phyloP scores from a whole-genome alignment of 2,329 filamentous ascomycete species.

The Ophiostoma montium region DNA sequence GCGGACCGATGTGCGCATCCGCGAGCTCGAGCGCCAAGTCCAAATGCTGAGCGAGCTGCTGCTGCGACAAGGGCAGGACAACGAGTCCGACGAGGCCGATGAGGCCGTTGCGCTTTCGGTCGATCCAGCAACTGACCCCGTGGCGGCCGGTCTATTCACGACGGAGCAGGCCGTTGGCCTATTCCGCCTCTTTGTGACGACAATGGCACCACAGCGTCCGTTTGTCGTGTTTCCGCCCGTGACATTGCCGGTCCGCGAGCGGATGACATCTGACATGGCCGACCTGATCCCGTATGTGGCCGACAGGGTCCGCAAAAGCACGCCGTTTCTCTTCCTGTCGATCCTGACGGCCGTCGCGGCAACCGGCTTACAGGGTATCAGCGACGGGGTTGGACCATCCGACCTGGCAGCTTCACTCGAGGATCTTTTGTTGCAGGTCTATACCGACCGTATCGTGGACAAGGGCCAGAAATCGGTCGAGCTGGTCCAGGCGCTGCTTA shows the following conservation, averaged over 20 bases:
- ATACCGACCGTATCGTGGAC: constrained; percentile 8
- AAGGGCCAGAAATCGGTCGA: constrained; percentile 6
- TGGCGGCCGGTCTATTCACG: constrained; percentile 7
- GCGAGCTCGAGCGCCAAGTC: too few species aligned
- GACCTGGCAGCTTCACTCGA: constrained; percentile 2
- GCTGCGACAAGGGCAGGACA: background rate
- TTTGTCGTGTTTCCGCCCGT: constrained; percentile 9
- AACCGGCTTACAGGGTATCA: background rate
- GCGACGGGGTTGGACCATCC: background rate
- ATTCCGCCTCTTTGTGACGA: constrained; percentile 6
- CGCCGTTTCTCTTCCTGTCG: constrained; percentile 9
- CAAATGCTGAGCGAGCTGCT: too few species aligned
- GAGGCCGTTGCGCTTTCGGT: background rate
- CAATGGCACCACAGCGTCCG: constrained; percentile 11
- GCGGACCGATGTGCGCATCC: too few species aligned
- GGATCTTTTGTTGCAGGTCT: constrained; percentile 3
- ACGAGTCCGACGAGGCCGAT: background rate
- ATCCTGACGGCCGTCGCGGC: constrained; percentile 6
- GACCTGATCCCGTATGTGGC: background rate
- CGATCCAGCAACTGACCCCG: constrained; percentile 1
- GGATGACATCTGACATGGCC: background rate
- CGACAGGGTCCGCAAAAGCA: constrained; percentile 1
- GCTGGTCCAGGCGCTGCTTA: constrained; percentile 11
- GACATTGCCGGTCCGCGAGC: background rate
- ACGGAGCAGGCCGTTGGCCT: constrained; percentile 6